Base-by-base conservation (phyloP, 108 stramenopile species). In the Ochromonas danica region DNA sequence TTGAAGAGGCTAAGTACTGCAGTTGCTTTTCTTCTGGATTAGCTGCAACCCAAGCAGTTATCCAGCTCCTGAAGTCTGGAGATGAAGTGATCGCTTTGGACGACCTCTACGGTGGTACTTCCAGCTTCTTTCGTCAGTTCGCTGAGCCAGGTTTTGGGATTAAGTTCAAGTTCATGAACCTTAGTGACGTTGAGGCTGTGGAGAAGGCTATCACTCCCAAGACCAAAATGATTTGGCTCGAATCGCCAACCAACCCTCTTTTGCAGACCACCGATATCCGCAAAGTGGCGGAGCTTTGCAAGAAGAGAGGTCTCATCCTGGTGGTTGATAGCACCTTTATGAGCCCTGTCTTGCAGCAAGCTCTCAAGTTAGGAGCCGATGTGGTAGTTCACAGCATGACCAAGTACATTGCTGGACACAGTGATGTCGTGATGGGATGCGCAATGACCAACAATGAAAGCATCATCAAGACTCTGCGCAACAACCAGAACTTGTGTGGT, bases 321-420 rank as follows among this genome's bases (percentile, higher is more conserved):
- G 93, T 86, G 35, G 96, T 96, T 1, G 97, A 98, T 86, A 93
- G 91, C 87, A 96, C 96, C 1, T 96, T 96, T 79, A 90, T 93
- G 77, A 87, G 89, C 39, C 95, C 96, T 27, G 93, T 92, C 82
- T 90, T 94, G 81, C 95, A 95, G 81, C 88, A 87, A 45, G 94
- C 95, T 25, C 71, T 95, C n/a, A 83, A 86, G 6, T 89, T 89
- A 27, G 95, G 94, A 31, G 92, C 91, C 27, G 94, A 96, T 84
- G 80, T 94, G 1, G 87, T 89, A 40, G 84, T 94, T 62, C 92
- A 94, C 77, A 88, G 85, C 43, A 91, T 88, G 61, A 96, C 95
- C 60, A 96, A 96, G 78, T 94, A 90, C 77, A 87, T 96, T 65
- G 92, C 90, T 62, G 95, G 95, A 28, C 95, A 96, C 81, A 88